phyloP scores from a whole-genome alignment of 164 flowering plant species.

The Santalum album region DNA sequence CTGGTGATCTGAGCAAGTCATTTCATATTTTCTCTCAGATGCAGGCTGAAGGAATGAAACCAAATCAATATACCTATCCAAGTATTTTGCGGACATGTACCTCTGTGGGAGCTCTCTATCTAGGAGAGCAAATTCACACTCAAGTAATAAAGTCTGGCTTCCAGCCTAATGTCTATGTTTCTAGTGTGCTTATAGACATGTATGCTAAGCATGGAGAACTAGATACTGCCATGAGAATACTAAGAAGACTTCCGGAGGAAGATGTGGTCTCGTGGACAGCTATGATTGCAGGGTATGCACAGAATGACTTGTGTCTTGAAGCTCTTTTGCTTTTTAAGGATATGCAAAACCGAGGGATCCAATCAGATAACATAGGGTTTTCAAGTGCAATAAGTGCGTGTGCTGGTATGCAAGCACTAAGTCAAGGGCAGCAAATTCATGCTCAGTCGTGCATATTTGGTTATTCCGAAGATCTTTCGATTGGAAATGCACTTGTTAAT shows the following conservation, averaged over 20 bases:
- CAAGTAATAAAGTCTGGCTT: conserved; percentile 11
- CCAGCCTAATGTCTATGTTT: conserved; percentile 16
- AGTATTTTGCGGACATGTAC: conserved; percentile 39
- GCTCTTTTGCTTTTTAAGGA: background rate
- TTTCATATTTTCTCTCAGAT: conserved; percentile 21
- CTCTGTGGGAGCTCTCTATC: conserved; percentile 26
- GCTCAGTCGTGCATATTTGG: background rate
- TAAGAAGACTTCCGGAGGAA: conserved; percentile 15
- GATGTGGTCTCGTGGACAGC: conserved; percentile 41
- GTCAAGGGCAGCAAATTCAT: background rate
- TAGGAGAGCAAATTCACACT: conserved; percentile 27
- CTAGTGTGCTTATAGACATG: conserved; percentile 41
- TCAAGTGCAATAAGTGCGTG: background rate
- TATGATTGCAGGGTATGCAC: conserved; percentile 36
- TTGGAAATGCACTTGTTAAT: background rate
- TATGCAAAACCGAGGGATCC: background rate
- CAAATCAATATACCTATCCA: conserved; percentile 37
- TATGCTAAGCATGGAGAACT: conserved; percentile 44
- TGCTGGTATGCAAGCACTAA: background rate
- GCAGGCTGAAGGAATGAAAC: conserved; percentile 19
- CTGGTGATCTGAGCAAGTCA: too few relatives aligned
- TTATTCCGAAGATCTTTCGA: background rate
- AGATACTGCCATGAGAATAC: conserved; percentile 22
- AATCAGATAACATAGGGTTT: background rate
- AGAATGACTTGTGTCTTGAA: background rate